Conservation (phyloP, 768 basidiomycete species). For the Lactifluus rugatus region DNA sequence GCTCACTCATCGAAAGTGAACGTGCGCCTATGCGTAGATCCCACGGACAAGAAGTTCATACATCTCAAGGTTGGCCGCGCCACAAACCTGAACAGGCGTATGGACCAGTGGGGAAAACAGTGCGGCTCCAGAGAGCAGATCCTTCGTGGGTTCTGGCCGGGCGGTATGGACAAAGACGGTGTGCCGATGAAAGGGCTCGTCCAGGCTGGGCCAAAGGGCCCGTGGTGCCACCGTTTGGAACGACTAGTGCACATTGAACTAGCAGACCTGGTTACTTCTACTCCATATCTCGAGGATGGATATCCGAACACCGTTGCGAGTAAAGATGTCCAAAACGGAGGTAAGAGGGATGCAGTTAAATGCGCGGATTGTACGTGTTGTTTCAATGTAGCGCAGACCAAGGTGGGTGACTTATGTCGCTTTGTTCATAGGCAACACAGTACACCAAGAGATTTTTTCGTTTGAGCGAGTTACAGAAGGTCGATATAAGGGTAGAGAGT, state of each 20-base stretch:
- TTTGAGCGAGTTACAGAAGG: constrained; percentile 50
- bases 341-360: constrained; percentile 18
- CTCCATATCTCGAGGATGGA: constrained; percentile 47
- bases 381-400: constrained; percentile 24
- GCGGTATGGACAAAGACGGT: constrained; percentile 32
- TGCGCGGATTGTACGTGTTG: constrained; percentile 38
- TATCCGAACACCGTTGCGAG: constrained; percentile 34
- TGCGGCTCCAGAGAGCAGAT: constrained; percentile 71
- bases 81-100: constrained; percentile 58
- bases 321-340: constrained; percentile 22
- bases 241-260: constrained; percentile 75
- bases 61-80: constrained; percentile 76
- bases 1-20: not conserved
- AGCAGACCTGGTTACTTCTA: constrained; percentile 50
- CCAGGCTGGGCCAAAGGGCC: constrained; percentile 47
- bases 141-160: constrained; percentile 47
- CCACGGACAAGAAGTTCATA: constrained; percentile 25
- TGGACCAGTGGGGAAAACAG: constrained; percentile 75
- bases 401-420: not conserved
- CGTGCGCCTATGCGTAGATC: too few species aligned
- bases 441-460: constrained; percentile 75
- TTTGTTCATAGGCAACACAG: constrained; percentile 37
- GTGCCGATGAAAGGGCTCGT: constrained; percentile 51
- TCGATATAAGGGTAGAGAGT: constrained; percentile 53
- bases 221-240: constrained; percentile 67